phyloP scores from a whole-genome alignment of 1,284 basidiomycete genomes.

The Schizophyllum commune region DNA sequence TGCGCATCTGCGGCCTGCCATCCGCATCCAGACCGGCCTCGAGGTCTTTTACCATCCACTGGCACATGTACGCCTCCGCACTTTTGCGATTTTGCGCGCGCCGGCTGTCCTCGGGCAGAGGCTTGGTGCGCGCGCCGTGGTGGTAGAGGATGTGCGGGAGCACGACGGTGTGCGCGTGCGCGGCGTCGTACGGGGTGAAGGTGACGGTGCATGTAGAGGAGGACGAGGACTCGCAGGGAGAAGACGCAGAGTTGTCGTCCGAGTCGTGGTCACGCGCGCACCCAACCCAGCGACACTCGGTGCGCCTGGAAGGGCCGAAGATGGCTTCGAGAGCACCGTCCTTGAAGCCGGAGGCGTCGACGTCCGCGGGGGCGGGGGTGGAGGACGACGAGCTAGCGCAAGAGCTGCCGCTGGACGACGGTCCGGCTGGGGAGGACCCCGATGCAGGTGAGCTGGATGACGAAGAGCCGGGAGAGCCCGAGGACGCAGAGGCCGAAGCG shows the following conservation, averaged over 20 bases:
- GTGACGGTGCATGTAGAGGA: background rate
- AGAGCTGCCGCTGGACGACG: too few species aligned
- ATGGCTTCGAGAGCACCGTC: background rate
- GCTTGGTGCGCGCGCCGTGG: background rate
- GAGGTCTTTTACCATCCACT: background rate
- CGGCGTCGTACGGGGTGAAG: too few species aligned
- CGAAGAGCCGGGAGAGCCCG: background rate
- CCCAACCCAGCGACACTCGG: background rate
- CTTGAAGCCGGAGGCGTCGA: background rate
- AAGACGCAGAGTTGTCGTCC: too few species aligned
- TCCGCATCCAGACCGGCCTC: too few species aligned
- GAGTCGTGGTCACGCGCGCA: too few species aligned
- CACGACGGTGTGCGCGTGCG: too few species aligned
- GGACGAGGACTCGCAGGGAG: too few species aligned
- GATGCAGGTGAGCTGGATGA: background rate
- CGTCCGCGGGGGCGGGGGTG: too few species aligned
- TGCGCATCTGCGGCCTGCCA: background rate
- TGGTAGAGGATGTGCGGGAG: background rate
- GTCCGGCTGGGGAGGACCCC: too few species aligned
- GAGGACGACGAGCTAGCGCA: background rate
- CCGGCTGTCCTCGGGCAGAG: background rate
- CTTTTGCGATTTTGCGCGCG: too few species aligned
- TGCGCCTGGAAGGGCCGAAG: background rate
- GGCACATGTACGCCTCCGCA: background rate
- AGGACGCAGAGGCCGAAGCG: background rate